Base-by-base conservation (phyloP, 805 yeast genomes). In the Zygoascus ofunaensis region DNA sequence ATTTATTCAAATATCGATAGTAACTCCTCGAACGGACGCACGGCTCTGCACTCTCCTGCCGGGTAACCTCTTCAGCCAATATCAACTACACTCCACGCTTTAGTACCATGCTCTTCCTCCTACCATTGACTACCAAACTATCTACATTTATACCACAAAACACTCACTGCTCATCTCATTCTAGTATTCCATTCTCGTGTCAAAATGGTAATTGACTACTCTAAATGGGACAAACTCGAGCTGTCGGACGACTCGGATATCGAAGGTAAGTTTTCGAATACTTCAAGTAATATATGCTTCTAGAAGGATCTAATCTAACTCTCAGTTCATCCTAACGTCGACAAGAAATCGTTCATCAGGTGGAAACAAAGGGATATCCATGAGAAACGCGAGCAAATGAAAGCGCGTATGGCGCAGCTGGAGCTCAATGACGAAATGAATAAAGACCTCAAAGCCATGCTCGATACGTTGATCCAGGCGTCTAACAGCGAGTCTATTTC, bases 361-460 rank as follows among this genome's bases (percentile, higher is more conserved):
- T 90, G 97, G 98, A 90, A 87, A 60, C 99, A 92, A 66, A 82
- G 95, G 57, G 95, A 89, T 55, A 92, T 92, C 52, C 98, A 92
- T 61, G 96, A 90, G 59, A 82, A 87, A 64, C 79, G 99, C 50
- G 74, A 72, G 34, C 85, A 85, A 59, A 70, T 94, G 58, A 82
- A 82, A 56, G 74, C 76, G 37, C 89, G 90, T 55, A 83, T 87
- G 59, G 77, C 75, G 49, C 78, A 83, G 26, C 70, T 89, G 40
- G 79, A 80, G 50, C 74, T 84, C 19, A 95, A 89, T 61, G 69
- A 76, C 51, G 80, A 80, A 44, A 87, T 89, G 87, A 90, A 90
- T 60, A 69, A 69, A 17, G 80, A 79, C 50, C 69, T 90, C 53
- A 80, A 87, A 58, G 69, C 66, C 49, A 71, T 97, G 39, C 87